Conservation (phyloP, 768 basidiomycete species). For the Agrocybe pediades region DNA sequence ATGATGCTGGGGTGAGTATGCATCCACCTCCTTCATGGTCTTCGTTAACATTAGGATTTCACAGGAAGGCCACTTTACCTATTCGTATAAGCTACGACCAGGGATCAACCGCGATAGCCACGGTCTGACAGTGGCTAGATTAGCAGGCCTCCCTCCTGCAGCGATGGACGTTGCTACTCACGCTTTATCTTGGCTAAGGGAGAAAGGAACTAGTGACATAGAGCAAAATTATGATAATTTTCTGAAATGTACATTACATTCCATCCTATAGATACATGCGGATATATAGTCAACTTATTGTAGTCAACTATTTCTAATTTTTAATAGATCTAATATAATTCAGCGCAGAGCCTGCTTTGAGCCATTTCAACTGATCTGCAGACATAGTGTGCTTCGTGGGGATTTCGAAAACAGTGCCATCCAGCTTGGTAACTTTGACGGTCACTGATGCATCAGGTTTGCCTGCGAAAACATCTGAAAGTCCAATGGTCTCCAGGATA, state of each 20-base stretch:
- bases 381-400: constrained; percentile 88
- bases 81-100: constrained; percentile 76
- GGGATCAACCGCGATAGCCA: constrained; percentile 93
- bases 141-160: constrained; percentile 78
- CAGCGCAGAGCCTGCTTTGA: constrained; percentile 84
- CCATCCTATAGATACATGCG: neutral
- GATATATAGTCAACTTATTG: neutral
- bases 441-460: constrained; percentile 47
- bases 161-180: constrained; percentile 63
- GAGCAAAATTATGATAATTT: constrained; percentile 13
- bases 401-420: constrained; percentile 68
- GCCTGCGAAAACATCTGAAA: constrained; percentile 63
- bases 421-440: constrained; percentile 66
- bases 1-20: constrained; percentile 68
- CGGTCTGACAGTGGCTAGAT: constrained; percentile 84
- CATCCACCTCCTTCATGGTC: neutral
- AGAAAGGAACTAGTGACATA: constrained; percentile 9
- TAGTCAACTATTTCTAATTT: constrained; percentile 7
- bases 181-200: constrained; percentile 44
- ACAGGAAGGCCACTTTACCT: constrained; percentile 79
- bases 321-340: constrained; percentile 80
- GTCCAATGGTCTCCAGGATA: constrained; percentile 79
- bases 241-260: constrained; percentile 13
- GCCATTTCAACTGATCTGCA: constrained; percentile 87
- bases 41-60: constrained; percentile 1